A percentile compares a stretch with the other conserved stretches of the same genome.
phyloP scores from a whole-genome alignment of 257 asterid genomes.

The Salvia splendens region DNA sequence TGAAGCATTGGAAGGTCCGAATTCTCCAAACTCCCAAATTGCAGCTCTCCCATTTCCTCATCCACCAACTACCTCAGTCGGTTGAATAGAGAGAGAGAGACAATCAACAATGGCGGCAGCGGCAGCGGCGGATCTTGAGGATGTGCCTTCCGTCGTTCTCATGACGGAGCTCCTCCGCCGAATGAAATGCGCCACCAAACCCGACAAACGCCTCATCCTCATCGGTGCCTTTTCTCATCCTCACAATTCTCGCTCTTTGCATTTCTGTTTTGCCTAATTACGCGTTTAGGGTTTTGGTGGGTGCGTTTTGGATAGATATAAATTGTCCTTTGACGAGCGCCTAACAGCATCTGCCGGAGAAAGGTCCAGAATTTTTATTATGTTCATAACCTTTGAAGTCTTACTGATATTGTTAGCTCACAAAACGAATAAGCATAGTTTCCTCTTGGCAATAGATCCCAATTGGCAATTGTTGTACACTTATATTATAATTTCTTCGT shows the following conservation, averaged over 20 bases:
- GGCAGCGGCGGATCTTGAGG: slow-evolving; percentile 55
- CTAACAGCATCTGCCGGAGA: background rate
- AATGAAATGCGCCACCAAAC: slow-evolving; percentile 68
- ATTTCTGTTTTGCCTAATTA: background rate
- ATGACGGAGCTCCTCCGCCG: slow-evolving; percentile 86
- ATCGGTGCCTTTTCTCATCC: slow-evolving; percentile 44
- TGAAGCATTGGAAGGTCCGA: slow-evolving; percentile 48
- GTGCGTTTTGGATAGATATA: background rate
- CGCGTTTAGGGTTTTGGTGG: slow-evolving; percentile 26
- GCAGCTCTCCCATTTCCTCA: background rate
- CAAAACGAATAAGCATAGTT: background rate
- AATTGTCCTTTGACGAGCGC: slow-evolving; percentile 19
- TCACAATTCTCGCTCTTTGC: background rate
- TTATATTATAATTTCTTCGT: background rate
- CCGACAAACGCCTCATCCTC: slow-evolving; percentile 91
- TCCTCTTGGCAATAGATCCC: background rate
- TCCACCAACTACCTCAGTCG: slow-evolving; percentile 3
- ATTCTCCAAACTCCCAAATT: slow-evolving; percentile 31
- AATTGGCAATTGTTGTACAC: background rate
- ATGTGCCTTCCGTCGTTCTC: slow-evolving; percentile 66
- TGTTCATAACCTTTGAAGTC: background rate
- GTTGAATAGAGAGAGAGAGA: background rate
- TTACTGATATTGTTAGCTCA: background rate
- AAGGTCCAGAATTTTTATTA: background rate
- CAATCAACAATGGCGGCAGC: slow-evolving; percentile 33